phyloP scores from a whole-genome alignment of 345 rosid genomes.

The Sonneratia caseolaris region DNA sequence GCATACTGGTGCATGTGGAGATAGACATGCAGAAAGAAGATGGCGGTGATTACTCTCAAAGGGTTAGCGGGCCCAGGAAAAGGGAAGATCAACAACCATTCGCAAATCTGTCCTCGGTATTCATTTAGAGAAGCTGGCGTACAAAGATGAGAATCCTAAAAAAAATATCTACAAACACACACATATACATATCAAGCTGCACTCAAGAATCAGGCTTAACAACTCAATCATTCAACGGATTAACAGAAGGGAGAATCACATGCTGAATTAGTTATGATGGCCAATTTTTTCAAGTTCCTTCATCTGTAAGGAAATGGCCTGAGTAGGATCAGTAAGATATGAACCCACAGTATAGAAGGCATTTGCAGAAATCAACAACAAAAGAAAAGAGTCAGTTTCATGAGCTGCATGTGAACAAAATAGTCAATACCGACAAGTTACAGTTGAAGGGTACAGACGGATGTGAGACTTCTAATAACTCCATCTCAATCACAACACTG shows the following conservation, averaged over 20 bases:
- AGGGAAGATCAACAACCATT: neutral
- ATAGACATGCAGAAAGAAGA: constrained; percentile 2
- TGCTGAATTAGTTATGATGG: neutral
- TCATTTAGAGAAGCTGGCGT: neutral
- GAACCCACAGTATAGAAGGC: neutral
- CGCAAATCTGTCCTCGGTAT: neutral
- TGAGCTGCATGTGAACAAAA: neutral
- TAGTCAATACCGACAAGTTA: neutral
- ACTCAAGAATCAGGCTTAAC: neutral
- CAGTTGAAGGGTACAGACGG: neutral
- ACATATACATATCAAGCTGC: neutral
- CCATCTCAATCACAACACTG: neutral
- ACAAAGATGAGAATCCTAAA: neutral
- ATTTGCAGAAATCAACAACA: neutral
- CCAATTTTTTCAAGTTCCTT: neutral
- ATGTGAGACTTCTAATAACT: neutral
- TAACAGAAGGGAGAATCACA: neutral
- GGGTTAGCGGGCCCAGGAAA: neutral
- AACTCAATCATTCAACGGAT: neutral
- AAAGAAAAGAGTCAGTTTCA: neutral
- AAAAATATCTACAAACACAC: neutral
- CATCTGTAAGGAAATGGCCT: neutral
- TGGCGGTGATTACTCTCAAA: neutral
- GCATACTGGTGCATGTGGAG: neutral
- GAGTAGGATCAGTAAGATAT: neutral